These are phyloP conservation scores for Botrytis byssoidea DNA, from an alignment of 2,329 filamentous ascomycete species.

Conservation along the genomic window DNA sequence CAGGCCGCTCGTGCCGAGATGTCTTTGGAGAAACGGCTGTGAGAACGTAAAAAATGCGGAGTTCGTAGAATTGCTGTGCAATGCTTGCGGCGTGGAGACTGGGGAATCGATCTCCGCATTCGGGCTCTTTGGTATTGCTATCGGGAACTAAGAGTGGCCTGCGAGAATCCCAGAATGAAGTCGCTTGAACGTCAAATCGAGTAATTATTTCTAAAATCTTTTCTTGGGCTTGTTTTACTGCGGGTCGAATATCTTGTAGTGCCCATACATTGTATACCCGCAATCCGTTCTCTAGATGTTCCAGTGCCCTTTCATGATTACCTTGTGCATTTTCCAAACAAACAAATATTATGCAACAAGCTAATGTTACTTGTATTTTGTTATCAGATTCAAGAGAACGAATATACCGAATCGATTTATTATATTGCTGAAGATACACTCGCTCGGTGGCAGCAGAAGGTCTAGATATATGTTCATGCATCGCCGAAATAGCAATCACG, in stretches of 20 bases:
- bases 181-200: conserved; percentile 27
- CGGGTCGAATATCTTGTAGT: neutral
- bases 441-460: neutral
- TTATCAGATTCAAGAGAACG: conserved; percentile 11
- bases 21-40: conserved; percentile 18
- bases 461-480: conserved; percentile 20
- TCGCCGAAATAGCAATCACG: conserved; percentile 22
- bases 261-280: conserved; percentile 25
- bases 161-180: conserved; percentile 25
- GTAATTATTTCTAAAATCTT: conserved; percentile 19
- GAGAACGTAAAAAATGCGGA: conserved; percentile 25
- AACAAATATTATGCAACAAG: conserved; percentile 29
- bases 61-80: conserved; percentile 22
- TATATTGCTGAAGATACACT: conserved; percentile 13
- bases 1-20: neutral
- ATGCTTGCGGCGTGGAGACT: conserved; percentile 20
- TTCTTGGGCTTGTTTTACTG: conserved; percentile 15
- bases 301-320: conserved; percentile 24
- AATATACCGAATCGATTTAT: conserved; percentile 22
- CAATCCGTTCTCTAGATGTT: conserved; percentile 26
- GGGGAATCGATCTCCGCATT: neutral
- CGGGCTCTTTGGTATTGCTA: neutral
- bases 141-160: conserved; percentile 18
- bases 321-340: conserved; percentile 28
- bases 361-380: conserved; percentile 22